Evolutionary conservation across 1,139 yeast genomes (phyloP).

Genomic region (Kurtzmaniella quercitrusa): DNA sequence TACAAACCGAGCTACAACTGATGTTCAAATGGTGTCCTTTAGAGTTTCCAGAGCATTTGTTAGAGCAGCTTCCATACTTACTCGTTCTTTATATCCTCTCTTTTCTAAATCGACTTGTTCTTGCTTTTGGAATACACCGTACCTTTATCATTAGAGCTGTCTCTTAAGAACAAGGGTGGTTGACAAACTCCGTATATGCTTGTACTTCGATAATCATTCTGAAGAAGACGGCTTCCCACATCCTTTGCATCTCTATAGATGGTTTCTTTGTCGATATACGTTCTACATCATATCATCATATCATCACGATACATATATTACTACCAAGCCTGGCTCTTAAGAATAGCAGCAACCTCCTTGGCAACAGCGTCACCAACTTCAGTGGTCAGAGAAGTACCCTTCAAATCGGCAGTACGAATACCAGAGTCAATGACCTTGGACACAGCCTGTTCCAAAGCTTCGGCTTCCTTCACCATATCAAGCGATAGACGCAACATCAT

Average conservation of each 20-base stretch:
- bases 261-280: no score
- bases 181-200: no score
- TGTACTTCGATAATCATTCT: no score
- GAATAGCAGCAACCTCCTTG: constrained; percentile 59
- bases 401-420: constrained; percentile 85
- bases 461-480: constrained; percentile 78
- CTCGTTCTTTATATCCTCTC: no score
- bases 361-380: constrained; percentile 96
- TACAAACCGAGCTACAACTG: constrained; percentile 8
- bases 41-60: constrained; percentile 72
- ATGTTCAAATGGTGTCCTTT: constrained; percentile 82
- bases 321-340: constrained; percentile 17
- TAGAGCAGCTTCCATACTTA: constrained; percentile 71
- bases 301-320: not conserved
- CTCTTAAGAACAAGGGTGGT: no score
- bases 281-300: no score
- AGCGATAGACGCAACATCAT: constrained; percentile 94
- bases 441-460: constrained; percentile 86
- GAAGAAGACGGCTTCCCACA: no score
- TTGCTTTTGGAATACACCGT: no score
- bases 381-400: constrained; percentile 71
- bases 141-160: no score
- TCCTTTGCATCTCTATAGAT: no score
- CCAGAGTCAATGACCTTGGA: constrained; percentile 75
- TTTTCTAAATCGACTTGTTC: no score